Base-by-base conservation (phyloP, 352 stramenopile genomes). In the Globisporangium barbulae region DNA sequence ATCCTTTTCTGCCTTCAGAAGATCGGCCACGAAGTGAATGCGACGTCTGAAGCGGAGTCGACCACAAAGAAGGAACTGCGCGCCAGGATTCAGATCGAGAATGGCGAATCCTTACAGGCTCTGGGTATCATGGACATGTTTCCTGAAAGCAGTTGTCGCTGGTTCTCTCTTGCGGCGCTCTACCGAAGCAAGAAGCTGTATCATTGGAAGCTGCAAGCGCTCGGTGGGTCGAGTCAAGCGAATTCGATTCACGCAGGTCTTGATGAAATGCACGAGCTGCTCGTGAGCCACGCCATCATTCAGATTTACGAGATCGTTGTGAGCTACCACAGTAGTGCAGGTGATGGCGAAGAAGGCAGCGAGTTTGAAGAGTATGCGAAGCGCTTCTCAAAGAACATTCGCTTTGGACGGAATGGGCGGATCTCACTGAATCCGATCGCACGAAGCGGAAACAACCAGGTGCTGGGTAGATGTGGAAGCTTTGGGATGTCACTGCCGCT, bases 261-360 rank as follows among this genome's bases (percentile, higher is more conserved):
- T 5, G 74, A 87, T 30, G 74, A 79, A 22, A 65, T 90, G n/a
- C 82, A 89, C 53, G 48, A 59, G 3, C 53, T 87, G 9, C 74
- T 90, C 3, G 69, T 74, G 5, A 70, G 78, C 33, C 59, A 73
- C 12, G 62, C 72, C 42, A 88, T 90, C n/a, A 75, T 89, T 12
- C 79, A 88, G 60, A 73, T 75, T 0, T 90, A 90, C 37, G 76
- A 89, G 59, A 66, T 90, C 28, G 42, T 77, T 10, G 65, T 89
- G 12, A 69, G 76, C n/a, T 79, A 73, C 35, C 52, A 66, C 5
- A 61, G 35, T 22, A 53, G 22, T 48, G 64, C 59, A 25, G 39
- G n/a, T 15, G 48, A 9, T 2, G 53, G 73, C 4, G 5, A 7
- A 13, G 37, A 13, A 41, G 35, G 35, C n/a, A 57, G 19, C 22